Evolutionary conservation across 164 flowering plant species (phyloP), one percentile per base, ranked within the genome.

Genomic region (Stephania japonica): DNA sequence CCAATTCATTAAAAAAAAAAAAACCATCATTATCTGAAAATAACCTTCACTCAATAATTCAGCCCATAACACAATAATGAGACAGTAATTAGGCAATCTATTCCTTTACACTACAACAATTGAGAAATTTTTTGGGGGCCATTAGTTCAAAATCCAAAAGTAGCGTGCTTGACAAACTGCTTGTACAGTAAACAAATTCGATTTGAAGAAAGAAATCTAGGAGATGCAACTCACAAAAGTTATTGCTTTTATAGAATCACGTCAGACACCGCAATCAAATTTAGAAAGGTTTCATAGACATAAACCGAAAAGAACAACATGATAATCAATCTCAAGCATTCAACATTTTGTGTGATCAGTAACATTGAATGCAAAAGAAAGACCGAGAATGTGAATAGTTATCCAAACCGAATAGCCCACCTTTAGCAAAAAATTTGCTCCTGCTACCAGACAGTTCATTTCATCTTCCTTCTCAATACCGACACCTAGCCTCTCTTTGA

Each of bases 401-500:
- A 26, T 12, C 38, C 7, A 9, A 41, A 19, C 19, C 19, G 21
- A 43, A 42, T 14, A 27, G 27, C 67, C 68, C 70, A 95, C 99
- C 98, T 95, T 95, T 8, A 93, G 90, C 80, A 95, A 81, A 82
- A 93, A 95, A 82, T 95, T 93, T 72, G 98, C 97, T 75, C 99
- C 99, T 42, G 98, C 87, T 13, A 95, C 98, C 53, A 95, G 94
- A 75, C 98, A 95, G 73, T 88, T 76, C 97, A 95, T 95, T 83
- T 95, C 99, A 80, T 93, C 99, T 85, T 95, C 98, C 84, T 95
- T 95, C 72, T 93, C 99, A 78, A 95, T 80, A 74, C 89, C 88
- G 77, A 93, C 91, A 9, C 97, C 99, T 73, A 95, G 98, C 83
- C 83, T 91, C 76, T 95, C 97, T 82, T 91, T 95, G 79, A 93